Evolutionary conservation across 202 grass and related monocot species (phyloP).

Genomic region (Elaeis oleifera): DNA sequence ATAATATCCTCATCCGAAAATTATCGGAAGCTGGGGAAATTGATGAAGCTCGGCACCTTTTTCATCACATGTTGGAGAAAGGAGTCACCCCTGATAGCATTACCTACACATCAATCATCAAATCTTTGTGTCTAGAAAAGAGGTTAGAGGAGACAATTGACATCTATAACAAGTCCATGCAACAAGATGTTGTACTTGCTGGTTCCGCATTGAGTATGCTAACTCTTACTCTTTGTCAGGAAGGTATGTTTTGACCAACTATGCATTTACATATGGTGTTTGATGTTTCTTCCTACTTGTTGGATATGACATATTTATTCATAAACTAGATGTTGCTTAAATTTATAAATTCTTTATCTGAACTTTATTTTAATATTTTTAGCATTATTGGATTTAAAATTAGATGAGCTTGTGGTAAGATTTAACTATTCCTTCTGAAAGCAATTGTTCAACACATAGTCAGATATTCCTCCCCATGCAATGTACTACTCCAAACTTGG

Average conservation of each 20-base stretch:
- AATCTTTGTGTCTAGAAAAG: slow-evolving; percentile 48
- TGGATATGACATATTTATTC: not conserved
- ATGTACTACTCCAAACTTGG: too few species aligned
- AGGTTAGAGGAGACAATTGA: slow-evolving; percentile 50
- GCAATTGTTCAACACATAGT: too few species aligned
- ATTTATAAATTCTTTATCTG: too few species aligned
- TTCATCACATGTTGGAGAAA: slow-evolving; percentile 68
- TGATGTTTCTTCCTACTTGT: not conserved
- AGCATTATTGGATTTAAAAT: too few species aligned
- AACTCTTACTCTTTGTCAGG: slow-evolving; percentile 49
- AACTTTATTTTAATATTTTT: too few species aligned
- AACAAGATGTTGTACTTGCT: slow-evolving; percentile 50
- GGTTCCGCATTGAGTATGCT: slow-evolving; percentile 38
- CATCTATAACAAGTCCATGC: slow-evolving; percentile 47
- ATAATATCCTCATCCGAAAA: slow-evolving; percentile 78
- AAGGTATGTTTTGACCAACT: slow-evolving; percentile 38
- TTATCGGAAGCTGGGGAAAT: slow-evolving; percentile 52
- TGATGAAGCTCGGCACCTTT: slow-evolving; percentile 52
- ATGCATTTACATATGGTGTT: not conserved
- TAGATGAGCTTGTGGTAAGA: too few species aligned
- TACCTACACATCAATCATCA: slow-evolving; percentile 53
- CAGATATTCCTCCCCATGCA: too few species aligned
- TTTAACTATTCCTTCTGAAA: too few species aligned
- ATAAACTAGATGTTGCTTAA: not conserved
- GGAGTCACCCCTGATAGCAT: slow-evolving; percentile 56